phyloP scores from a whole-genome alignment of 2,329 filamentous ascomycete genomes.

The Neofusicoccum sp. region DNA sequence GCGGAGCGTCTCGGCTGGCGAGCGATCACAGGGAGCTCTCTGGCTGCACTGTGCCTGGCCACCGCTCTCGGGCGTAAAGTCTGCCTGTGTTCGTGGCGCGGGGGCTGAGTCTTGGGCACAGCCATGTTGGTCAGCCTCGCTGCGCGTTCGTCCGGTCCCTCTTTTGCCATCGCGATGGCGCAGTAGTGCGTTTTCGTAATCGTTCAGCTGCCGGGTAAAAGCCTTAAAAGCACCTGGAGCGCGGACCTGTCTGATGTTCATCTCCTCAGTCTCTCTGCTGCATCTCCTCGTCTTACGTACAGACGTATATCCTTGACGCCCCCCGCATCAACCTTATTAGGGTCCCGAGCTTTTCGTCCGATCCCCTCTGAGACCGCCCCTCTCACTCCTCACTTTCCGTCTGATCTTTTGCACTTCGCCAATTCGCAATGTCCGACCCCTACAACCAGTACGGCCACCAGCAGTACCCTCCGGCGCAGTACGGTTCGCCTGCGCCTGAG shows the following conservation, averaged over 20 bases:
- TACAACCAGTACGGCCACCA: conserved; percentile 29
- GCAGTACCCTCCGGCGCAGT: conserved; percentile 34
- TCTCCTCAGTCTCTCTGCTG: background rate
- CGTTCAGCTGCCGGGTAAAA: background rate
- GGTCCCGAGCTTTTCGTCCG: background rate
- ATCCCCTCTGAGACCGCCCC: background rate
- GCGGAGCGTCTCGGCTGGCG: background rate
- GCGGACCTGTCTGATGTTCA: background rate
- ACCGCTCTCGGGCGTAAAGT: background rate
- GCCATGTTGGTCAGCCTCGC: conserved; percentile 1
- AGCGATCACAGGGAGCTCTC: background rate
- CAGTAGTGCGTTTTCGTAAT: background rate
- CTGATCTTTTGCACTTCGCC: background rate
- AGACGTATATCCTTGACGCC: background rate
- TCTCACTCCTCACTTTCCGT: background rate
- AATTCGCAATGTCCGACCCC: conserved; percentile 24
- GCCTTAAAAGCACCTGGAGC: background rate
- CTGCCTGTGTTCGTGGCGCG: background rate
- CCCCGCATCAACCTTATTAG: background rate
- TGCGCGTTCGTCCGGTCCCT: background rate
- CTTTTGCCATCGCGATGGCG: background rate
- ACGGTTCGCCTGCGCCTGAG: conserved; percentile 28
- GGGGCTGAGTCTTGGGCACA: background rate
- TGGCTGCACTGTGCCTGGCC: background rate
- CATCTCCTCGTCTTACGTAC: background rate